Percentiles rank a stretch among this genome's conserved stretches.
Evolutionary conservation across 2,329 filamentous ascomycete species (phyloP).

Genomic region (Leptodontidium sp.): DNA sequence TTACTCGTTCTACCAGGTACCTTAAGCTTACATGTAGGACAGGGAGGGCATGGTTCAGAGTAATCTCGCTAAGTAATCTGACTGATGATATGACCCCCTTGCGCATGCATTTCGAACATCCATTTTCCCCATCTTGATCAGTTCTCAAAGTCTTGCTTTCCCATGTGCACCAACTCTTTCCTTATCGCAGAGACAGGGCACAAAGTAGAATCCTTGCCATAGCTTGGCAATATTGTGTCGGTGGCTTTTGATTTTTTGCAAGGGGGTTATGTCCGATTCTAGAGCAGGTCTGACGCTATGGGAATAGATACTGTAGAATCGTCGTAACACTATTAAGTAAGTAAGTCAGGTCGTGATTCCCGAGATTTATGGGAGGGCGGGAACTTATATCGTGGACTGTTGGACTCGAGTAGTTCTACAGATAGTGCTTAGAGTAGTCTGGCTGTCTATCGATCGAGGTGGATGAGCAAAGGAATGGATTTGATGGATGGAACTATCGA

Average conservation of each 20-base stretch:
- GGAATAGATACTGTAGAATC: background rate
- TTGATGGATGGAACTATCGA: background rate
- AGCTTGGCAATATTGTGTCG: constrained; percentile 7
- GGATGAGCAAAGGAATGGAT: too few species aligned
- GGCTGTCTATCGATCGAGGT: too few species aligned
- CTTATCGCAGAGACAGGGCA: background rate
- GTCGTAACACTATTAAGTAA: background rate
- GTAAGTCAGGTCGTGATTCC: background rate
- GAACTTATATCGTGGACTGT: constrained; percentile 12
- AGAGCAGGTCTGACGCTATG: background rate
- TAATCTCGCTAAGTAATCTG: background rate
- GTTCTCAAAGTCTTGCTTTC: background rate
- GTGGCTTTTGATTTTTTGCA: background rate
- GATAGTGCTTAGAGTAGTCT: too few species aligned
- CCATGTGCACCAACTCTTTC: background rate
- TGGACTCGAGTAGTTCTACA: background rate
- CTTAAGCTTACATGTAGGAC: background rate
- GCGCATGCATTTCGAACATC: constrained; percentile 5
- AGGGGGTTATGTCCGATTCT: too few species aligned
- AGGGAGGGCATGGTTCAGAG: background rate
- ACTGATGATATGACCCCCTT: background rate
- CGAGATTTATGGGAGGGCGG: constrained; percentile 5
- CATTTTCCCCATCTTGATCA: constrained; percentile 5
- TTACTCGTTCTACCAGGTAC: too few species aligned
- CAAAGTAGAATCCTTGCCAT: background rate